phyloP scores from a whole-genome alignment of 169 alveolate species.

The Theileria orientalis region DNA sequence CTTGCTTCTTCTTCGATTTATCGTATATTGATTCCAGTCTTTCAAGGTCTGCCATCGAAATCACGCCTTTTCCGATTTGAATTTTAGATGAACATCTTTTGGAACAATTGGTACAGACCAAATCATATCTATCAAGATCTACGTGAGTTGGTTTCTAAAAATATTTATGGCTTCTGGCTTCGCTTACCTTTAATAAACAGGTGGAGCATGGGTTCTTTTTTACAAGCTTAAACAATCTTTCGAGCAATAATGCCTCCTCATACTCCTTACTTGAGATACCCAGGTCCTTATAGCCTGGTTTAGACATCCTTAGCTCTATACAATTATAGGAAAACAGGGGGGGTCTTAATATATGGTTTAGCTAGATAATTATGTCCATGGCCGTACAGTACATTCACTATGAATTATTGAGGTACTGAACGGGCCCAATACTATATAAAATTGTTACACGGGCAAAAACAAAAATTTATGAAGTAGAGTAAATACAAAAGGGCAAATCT shows the following conservation, averaged over 20 bases:
- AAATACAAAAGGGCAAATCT: too few relatives aligned
- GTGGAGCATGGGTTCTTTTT: conserved; percentile 71
- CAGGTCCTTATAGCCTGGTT: conserved; percentile 31
- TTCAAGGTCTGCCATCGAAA: conserved; percentile 67
- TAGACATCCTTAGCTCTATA: conserved; percentile 17
- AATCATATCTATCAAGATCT: conserved; percentile 70
- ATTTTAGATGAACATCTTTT: conserved; percentile 64
- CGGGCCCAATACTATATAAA: too few relatives aligned
- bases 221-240: conserved; percentile 67
- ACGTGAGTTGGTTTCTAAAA: conserved; percentile 68
- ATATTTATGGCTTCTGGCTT: background rate
- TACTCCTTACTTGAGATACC: conserved; percentile 76
- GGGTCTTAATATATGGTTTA: background rate
- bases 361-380: background rate
- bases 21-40: conserved; percentile 69
- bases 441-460: too few relatives aligned
- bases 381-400: too few relatives aligned
- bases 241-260: conserved; percentile 75
- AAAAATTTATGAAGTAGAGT: too few relatives aligned
- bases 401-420: too few relatives aligned
- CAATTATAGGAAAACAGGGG: background rate
- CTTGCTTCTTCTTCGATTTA: conserved; percentile 16
- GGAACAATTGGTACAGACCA: conserved; percentile 71
- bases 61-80: conserved; percentile 70
- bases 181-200: conserved; percentile 59